Evolutionary conservation across 108 stramenopile species (phyloP).

Genomic region (Nannochloropsis oceanica): DNA sequence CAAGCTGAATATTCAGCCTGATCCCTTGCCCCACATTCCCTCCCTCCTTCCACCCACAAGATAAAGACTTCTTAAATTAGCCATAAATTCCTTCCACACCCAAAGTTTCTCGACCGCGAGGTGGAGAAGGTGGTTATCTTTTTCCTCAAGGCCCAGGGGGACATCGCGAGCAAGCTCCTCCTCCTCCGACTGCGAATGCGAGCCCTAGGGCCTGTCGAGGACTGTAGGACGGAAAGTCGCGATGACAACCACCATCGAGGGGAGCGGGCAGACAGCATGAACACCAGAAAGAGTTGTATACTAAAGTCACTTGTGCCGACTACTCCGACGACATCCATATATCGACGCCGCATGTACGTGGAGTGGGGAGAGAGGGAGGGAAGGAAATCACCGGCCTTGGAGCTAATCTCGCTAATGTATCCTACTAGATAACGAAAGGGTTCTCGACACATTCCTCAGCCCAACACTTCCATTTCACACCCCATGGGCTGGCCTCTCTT

Average conservation of each 20-base stretch:
- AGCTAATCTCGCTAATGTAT: too few relatives aligned
- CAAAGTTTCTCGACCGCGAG: not conserved
- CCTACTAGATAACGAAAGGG: too few relatives aligned
- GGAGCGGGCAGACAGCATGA: not conserved
- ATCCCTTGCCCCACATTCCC: not conserved
- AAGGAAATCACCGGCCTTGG: too few relatives aligned
- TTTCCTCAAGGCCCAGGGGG: conserved; percentile 12
- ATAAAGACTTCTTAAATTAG: not conserved
- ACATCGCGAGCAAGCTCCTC: conserved; percentile 1
- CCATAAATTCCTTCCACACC: not conserved
- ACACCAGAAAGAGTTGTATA: not conserved
- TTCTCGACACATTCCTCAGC: too few relatives aligned
- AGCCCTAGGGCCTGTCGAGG: not conserved
- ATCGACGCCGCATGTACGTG: not conserved
- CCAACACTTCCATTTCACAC: too few relatives aligned
- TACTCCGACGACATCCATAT: not conserved
- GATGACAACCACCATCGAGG: not conserved
- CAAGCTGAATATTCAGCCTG: not conserved
- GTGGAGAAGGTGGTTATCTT: conserved; percentile 23
- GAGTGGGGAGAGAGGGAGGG: too few relatives aligned
- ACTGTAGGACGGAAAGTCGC: not conserved
- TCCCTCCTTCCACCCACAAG: not conserved
- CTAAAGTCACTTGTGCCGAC: not conserved
- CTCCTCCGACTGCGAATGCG: not conserved
- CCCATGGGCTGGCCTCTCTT: too few relatives aligned